Base-by-base conservation (phyloP, 2,329 filamentous ascomycete genomes). In the Ascochyta clinopodiicola region DNA sequence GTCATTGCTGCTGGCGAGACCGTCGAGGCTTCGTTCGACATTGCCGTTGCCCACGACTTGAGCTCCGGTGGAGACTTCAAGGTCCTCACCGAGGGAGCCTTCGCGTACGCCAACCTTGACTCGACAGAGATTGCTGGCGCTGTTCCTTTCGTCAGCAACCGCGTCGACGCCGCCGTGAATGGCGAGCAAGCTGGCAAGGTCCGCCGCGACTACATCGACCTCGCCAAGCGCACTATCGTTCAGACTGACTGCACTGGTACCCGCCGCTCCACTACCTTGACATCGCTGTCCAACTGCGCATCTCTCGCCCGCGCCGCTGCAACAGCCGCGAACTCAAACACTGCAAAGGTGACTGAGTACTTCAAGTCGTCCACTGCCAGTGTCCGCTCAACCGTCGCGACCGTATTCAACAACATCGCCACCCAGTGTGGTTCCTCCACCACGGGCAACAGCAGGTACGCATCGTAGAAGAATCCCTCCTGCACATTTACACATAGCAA, bases 121-220 rank as follows among this genome's bases (percentile, higher is more conserved):
- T 80, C 78, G 19, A 85, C 79, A 42, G 73, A 79, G 13, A 63
- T 65, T 32, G 58, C 55, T 17, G 84, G 82, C 13, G 80, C 80
- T 31, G 72, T 88, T 1, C 72, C 80, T 8, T 88, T 81, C 76
- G 73, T 77, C 44, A 85, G 82, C 72, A 89, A 89, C 74, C 75
- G 77, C 1, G 67, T 88, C 34, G 77, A 78, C 32, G 75, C 86
- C 47, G 72, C 79, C 3, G 77, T 89, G 39, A 79, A 89, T 56
- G 85, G 82, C 12, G 73, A 72, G 9, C 71, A 80, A 45, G 86
- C 86, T 8, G 78, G 78, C 40, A 76, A 78, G 31, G 77, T 82
- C 40, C 75, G 78, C 56, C 76, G 78, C 12, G 76, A 79, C 8
- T 81, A 84, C 46, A 71, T 78, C 57, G 68, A 77, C 13, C 56